Base-by-base conservation (phyloP, 2,329 filamentous ascomycete species). In the Colletotrichum aenigma region DNA sequence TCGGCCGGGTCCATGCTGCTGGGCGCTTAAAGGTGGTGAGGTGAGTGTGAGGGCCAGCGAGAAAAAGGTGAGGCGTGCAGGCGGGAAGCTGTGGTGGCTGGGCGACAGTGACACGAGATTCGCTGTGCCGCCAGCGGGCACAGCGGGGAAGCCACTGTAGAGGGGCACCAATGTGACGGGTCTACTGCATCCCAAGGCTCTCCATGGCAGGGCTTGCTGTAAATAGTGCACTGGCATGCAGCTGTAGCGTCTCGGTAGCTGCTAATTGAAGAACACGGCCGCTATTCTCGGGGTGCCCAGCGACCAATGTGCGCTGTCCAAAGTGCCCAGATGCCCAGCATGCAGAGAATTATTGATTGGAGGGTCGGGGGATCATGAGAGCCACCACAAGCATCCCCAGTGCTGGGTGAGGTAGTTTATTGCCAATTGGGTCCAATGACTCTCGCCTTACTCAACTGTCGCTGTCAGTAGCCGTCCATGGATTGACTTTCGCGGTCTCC, bases 21-120 rank as follows among this genome's bases (percentile, higher is more conserved):
- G 75, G 75, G 75, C 75, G 75, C 75, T 77, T 77, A 75, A 56
- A 66, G 72, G 43, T n/a, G 60, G 30, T 56, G 60, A 26, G 43
- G 21, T 56, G 12, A 64, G n/a, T 52, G 43, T n/a, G 43, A 52
- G 43, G n/a, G 43, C 43, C 26, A 26, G 48, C 24, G 48, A 30
- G 18, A 34, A 62, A 21, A 16, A 73, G 65, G 30, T 56, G 70
- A 69, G 60, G 70, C 38, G 36, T 55, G 58, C 38, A 70, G 34
- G 18, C 71, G 52, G 36, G 16, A 61, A 61, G 61, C 21, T 55
- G 71, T 36, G 48, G 67, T 75, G 60, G 71, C 61, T 66, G 61
- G 61, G 28, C 21, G 15, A 34, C 43, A 24, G 62, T 64, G 60
- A 43, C 56, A 55, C 34, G 24, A 26, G 24, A 68, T 76, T 76